Evolutionary conservation across 2,329 filamentous ascomycete species (phyloP).

Genomic region (Claviceps humidiphila): DNA sequence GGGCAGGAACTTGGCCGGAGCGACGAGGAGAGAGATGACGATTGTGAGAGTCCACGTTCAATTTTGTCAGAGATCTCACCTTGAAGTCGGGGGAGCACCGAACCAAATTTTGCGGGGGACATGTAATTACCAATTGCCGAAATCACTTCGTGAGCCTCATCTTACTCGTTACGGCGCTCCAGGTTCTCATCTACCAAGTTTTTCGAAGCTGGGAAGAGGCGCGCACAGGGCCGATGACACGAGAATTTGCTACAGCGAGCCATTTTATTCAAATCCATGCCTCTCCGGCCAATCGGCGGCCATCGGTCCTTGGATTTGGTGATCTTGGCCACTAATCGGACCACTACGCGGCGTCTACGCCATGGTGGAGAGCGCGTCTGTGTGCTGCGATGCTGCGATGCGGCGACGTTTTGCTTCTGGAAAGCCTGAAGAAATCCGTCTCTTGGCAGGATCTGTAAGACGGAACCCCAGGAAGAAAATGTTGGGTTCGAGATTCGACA

Average conservation of each 20-base stretch:
- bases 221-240: conserved; percentile 1
- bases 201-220: not conserved
- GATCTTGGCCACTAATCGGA: conserved; percentile 7
- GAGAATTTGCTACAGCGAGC: not conserved
- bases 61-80: conserved; percentile 6
- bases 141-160: conserved; percentile 4
- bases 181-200: not conserved
- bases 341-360: no score
- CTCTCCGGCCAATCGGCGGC: conserved; percentile 10
- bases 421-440: conserved; percentile 14
- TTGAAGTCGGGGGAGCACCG: conserved; percentile 14
- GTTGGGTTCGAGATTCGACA: not conserved
- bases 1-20: conserved; percentile 31
- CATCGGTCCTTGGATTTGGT: conserved; percentile 10
- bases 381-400: not conserved
- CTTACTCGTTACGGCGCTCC: not conserved
- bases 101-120: conserved; percentile 13
- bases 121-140: not conserved
- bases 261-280: not conserved
- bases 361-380: conserved; percentile 8
- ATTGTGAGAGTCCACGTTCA: conserved; percentile 2
- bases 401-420: conserved; percentile 14
- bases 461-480: not conserved
- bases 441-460: conserved; percentile 10
- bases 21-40: conserved; percentile 17